Conservation (phyloP, 768 basidiomycete species). For the Pleurotus pulmonarius region DNA sequence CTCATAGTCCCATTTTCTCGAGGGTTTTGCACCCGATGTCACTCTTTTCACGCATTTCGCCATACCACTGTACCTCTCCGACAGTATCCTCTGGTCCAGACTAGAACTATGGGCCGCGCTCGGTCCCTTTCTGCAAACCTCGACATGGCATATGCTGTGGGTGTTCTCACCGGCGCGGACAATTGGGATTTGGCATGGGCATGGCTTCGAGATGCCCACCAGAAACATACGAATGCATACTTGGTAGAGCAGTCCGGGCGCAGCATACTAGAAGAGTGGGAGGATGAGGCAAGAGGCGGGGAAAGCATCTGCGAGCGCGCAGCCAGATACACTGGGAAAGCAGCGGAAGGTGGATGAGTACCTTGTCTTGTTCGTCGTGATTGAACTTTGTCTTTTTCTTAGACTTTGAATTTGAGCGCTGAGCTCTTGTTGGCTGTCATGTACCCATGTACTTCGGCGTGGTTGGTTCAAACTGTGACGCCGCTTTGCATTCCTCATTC, state of each 20-base stretch:
- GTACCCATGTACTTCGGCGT: no score
- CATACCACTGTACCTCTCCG: conserved; percentile 14
- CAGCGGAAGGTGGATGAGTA: background rate
- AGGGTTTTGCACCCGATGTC: conserved; percentile 8
- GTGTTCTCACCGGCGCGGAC: conserved; percentile 11
- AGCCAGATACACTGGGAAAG: conserved; percentile 9
- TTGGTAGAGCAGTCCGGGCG: conserved; percentile 8
- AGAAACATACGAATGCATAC: conserved; percentile 6
- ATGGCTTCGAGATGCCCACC: conserved; percentile 14
- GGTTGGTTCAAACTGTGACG: no score
- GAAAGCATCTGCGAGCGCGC: conserved; percentile 21
- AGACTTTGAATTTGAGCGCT: no score
- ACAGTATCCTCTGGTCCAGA: conserved; percentile 12
- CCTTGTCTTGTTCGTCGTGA: no score
- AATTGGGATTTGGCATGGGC: conserved; percentile 9
- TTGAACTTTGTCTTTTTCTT: no score
- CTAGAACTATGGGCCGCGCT: background rate
- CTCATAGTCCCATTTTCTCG: conserved; percentile 9
- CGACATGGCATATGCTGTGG: conserved; percentile 11
- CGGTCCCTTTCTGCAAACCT: no score
- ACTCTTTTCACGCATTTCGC: conserved; percentile 19
- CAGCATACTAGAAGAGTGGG: conserved; percentile 19
- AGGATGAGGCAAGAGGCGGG: conserved; percentile 21
- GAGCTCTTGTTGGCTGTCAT: no score
- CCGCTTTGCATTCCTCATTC: no score